phyloP scores from a whole-genome alignment of 2,329 filamentous ascomycete species.

The Pyricularia grisea region DNA sequence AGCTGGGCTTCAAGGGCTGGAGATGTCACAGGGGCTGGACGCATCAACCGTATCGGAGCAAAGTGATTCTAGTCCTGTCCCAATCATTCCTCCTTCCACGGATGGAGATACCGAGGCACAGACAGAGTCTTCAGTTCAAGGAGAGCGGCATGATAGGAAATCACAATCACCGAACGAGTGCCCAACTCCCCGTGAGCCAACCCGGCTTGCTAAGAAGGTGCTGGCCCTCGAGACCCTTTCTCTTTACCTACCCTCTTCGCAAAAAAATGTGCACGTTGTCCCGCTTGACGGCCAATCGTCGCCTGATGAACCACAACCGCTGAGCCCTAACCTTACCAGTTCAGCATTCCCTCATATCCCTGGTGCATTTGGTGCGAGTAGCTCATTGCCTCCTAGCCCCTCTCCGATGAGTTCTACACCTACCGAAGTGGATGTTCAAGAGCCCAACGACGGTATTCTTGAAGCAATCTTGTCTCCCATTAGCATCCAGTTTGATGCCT shows the following conservation, averaged over 20 bases:
- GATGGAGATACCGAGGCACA: not conserved
- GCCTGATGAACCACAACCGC: not conserved
- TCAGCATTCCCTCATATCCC: slow-evolving; percentile 39
- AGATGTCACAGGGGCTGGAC: not conserved
- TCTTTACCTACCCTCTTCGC: slow-evolving; percentile 42
- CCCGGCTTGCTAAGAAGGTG: slow-evolving; percentile 47
- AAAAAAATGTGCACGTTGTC: slow-evolving; percentile 30
- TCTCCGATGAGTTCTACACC: not conserved
- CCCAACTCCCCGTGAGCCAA: slow-evolving; percentile 41
- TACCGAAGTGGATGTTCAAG: not conserved
- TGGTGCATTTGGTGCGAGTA: slow-evolving; percentile 49
- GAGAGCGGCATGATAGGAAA: not conserved
- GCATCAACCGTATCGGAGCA: not conserved
- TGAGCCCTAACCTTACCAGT: not conserved
- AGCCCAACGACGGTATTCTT: slow-evolving; percentile 24
- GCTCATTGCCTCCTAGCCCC: not conserved
- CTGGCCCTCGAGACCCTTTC: slow-evolving; percentile 40
- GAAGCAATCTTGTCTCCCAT: slow-evolving; percentile 44
- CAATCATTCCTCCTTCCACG: not conserved
- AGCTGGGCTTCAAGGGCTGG: not conserved
- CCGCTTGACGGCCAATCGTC: not conserved
- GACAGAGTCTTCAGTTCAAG: not conserved
- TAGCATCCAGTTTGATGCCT: slow-evolving; percentile 44
- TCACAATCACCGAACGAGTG: slow-evolving; percentile 21
- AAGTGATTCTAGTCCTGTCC: not conserved